phyloP scores from a whole-genome alignment of 495 filamentous ascomycete species.

The Talaromyces borbonicus region DNA sequence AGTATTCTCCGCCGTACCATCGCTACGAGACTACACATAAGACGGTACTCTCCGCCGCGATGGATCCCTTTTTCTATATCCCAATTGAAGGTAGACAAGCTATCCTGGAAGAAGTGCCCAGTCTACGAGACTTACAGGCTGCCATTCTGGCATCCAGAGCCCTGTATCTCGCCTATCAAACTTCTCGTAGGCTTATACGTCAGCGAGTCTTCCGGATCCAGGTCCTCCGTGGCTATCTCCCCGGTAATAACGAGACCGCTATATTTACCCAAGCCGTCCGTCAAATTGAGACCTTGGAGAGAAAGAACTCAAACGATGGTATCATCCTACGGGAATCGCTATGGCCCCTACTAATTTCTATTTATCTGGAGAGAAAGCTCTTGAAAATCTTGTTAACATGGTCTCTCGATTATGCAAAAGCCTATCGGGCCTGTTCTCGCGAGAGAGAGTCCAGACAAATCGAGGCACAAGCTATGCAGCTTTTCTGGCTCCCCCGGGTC shows the following conservation, averaged over 20 bases:
- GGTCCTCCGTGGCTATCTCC: background rate
- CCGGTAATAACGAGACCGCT: background rate
- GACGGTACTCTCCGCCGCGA: too few relatives aligned
- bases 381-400: background rate
- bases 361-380: background rate
- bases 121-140: background rate
- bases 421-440: background rate
- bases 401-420: conserved; percentile 1
- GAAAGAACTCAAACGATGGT: background rate
- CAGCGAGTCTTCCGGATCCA: background rate
- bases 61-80: background rate
- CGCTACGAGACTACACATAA: too few relatives aligned
- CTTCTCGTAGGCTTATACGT: background rate
- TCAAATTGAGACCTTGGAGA: background rate
- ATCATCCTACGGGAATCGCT: background rate
- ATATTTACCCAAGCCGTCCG: background rate
- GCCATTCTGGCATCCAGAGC: background rate
- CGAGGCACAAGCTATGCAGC: background rate
- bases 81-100: background rate
- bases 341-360: background rate
- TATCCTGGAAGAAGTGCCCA: background rate
- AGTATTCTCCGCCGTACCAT: too few relatives aligned
- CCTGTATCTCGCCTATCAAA: background rate
- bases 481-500: background rate
- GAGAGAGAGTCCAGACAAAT: background rate